These are phyloP conservation scores for Harringtonia lauricola DNA, from an alignment of 2,329 filamentous ascomycete species.

Conservation along the genomic window DNA sequence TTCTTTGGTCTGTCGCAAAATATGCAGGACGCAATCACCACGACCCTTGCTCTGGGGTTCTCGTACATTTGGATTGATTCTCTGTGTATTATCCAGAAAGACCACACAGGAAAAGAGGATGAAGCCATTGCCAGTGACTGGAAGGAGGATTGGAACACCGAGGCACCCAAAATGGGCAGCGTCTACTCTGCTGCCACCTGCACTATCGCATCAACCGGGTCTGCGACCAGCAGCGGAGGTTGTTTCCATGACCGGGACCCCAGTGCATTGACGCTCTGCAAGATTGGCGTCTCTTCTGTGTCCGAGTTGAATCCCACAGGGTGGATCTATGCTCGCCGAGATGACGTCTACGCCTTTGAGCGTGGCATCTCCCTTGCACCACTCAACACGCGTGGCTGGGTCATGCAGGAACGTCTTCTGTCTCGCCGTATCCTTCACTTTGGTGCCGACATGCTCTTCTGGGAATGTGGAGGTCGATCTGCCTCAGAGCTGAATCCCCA, in stretches of 20 bases:
- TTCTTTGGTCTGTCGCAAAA: constrained; percentile 4
- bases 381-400: constrained; percentile 8
- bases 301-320: no score
- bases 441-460: not conserved
- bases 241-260: constrained; percentile 3
- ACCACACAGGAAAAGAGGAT: not conserved
- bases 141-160: constrained; percentile 4
- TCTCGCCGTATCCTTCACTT: constrained; percentile 2
- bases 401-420: constrained; percentile 9
- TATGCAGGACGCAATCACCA: constrained; percentile 9
- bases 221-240: not conserved
- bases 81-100: constrained; percentile 12
- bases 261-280: not conserved
- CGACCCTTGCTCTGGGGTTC: constrained; percentile 6
- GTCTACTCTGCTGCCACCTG: constrained; percentile 9
- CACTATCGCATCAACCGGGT: constrained; percentile 7
- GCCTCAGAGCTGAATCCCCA: not conserved
- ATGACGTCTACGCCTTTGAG: not conserved
- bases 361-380: not conserved
- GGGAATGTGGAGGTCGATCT: not conserved
- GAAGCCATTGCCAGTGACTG: not conserved
- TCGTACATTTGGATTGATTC: constrained; percentile 13
- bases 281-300: not conserved
- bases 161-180: constrained; percentile 9
- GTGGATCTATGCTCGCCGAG: not conserved